These are phyloP conservation scores for Lolium multiflorum DNA, from an alignment of 176 grass and related monocot species.

Conservation along the genomic window DNA sequence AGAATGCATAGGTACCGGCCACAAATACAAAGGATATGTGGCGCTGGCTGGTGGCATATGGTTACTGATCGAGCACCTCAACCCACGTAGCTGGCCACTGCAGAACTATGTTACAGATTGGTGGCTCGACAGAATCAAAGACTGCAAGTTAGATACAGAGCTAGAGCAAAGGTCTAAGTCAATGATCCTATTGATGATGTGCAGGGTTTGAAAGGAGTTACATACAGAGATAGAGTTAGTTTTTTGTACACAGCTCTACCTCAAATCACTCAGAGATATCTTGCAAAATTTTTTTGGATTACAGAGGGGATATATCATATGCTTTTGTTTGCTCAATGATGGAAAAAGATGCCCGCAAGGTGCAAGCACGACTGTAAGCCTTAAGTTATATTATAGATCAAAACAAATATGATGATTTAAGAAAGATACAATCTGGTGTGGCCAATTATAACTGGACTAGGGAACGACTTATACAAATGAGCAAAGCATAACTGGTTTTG, in stretches of 20 bases:
- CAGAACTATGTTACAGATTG: neutral
- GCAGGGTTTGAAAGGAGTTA: neutral
- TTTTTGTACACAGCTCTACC: neutral
- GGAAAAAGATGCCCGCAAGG: neutral
- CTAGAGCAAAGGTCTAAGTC: neutral
- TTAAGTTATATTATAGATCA: neutral
- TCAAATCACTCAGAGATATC: neutral
- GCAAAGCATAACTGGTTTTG: neutral
- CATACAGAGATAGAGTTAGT: too few species aligned
- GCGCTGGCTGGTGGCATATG: neutral
- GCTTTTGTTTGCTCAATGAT: neutral
- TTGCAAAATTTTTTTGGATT: neutral
- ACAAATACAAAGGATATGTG: neutral
- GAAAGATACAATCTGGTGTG: neutral
- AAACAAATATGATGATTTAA: neutral
- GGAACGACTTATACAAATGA: neutral
- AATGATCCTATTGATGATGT: neutral
- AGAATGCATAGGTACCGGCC: neutral
- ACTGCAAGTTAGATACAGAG: neutral
- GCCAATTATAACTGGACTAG: neutral
- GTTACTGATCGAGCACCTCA: neutral
- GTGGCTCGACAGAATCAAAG: neutral
- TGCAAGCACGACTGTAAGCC: neutral
- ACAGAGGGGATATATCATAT: neutral
- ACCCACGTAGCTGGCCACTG: neutral